Percentiles rank a stretch among this genome's conserved stretches.
These are phyloP conservation scores for Crotalaria pallida DNA, from an alignment of 306 rosid genomes.

Conservation along the genomic window DNA sequence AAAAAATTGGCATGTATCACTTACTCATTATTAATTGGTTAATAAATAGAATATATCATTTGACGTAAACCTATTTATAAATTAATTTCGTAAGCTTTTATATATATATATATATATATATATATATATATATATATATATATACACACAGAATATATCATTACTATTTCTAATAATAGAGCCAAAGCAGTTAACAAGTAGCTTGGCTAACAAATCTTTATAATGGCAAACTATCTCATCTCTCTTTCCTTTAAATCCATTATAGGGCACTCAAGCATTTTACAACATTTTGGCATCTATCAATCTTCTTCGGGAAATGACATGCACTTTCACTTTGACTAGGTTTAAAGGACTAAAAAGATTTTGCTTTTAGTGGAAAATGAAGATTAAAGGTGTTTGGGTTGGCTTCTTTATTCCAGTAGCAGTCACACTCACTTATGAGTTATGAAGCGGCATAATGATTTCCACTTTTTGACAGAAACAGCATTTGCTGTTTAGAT, in stretches of 20 bases:
- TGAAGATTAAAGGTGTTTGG: slow-evolving; percentile 18
- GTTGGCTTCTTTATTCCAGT: slow-evolving; percentile 21
- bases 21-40: too few relatives aligned
- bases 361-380: slow-evolving; percentile 23
- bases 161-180: slow-evolving; percentile 24
- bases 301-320: slow-evolving; percentile 36
- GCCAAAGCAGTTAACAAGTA: slow-evolving; percentile 5
- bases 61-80: too few relatives aligned
- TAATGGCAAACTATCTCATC: neutral
- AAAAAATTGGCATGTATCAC: too few relatives aligned
- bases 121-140: too few relatives aligned
- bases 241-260: neutral
- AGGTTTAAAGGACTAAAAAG: slow-evolving; percentile 17
- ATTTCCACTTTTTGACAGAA: slow-evolving; percentile 29
- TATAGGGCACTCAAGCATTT: slow-evolving; percentile 12
- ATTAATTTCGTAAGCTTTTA: too few relatives aligned
- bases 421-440: slow-evolving; percentile 30
- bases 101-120: too few relatives aligned
- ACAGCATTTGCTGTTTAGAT: slow-evolving; percentile 21
- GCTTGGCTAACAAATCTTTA: neutral
- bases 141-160: too few relatives aligned
- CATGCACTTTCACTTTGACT: slow-evolving; percentile 36
- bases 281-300: slow-evolving; percentile 16
- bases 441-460: slow-evolving; percentile 22
- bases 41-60: too few relatives aligned